Conservation (phyloP, 2,329 filamentous ascomycete species). For the Fonsecaea pugnacius region DNA sequence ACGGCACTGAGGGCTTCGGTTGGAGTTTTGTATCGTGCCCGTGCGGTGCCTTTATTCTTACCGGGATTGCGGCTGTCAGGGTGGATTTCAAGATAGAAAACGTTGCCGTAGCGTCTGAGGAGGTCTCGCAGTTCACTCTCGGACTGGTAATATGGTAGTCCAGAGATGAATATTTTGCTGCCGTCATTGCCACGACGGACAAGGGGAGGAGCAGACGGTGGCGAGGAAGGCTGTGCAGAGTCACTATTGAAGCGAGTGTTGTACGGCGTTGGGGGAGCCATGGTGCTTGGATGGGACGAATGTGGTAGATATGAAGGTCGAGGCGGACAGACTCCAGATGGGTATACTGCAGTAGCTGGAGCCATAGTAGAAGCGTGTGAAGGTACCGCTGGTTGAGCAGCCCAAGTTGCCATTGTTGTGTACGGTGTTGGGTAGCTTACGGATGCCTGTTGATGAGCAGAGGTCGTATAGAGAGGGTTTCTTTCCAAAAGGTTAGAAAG, state of each 20-base stretch:
- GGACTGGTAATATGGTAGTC: conserved; percentile 29
- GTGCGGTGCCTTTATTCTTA: conserved; percentile 33
- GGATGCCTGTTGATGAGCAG: conserved; percentile 1
- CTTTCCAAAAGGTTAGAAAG: conserved; percentile 2
- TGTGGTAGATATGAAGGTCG: not conserved
- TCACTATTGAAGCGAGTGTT: not conserved
- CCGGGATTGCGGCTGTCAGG: conserved; percentile 27
- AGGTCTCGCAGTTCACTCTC: conserved; percentile 29
- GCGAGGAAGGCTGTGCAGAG: not conserved
- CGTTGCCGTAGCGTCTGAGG: conserved; percentile 26
- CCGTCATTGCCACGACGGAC: conserved; percentile 26
- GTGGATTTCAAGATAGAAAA: conserved; percentile 33
- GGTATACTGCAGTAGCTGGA: not conserved
- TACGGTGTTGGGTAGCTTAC: conserved; percentile 16
- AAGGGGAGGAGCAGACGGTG: not conserved
- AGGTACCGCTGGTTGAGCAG: not conserved
- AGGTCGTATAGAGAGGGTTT: conserved; percentile 1
- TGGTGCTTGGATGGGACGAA: not conserved
- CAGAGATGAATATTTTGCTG: conserved; percentile 31
- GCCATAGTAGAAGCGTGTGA: not conserved
- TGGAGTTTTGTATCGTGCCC: conserved; percentile 26
- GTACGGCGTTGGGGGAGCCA: not conserved
- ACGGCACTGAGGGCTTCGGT: conserved; percentile 29
- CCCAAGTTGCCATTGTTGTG: conserved; percentile 1
- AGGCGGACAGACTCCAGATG: not conserved